A percentile compares a stretch with the other conserved stretches of the same genome.
These are phyloP conservation scores for Sechiopsis laciniata DNA, from an alignment of 306 rosid genomes.

Conservation along the genomic window DNA sequence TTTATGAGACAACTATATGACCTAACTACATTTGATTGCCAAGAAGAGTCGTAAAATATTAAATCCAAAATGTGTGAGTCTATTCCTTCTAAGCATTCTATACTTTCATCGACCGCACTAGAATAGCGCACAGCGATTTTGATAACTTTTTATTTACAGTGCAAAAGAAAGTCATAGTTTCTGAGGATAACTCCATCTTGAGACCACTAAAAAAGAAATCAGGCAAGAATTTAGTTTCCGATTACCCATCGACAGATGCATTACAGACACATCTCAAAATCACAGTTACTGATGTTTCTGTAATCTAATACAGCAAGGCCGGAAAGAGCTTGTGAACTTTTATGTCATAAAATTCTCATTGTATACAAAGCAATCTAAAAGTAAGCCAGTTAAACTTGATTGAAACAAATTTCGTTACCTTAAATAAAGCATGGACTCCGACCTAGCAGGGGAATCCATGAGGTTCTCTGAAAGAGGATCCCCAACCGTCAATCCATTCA, in stretches of 20 bases:
- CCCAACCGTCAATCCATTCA: slow-evolving; percentile 93
- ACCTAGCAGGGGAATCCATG: slow-evolving; percentile 94
- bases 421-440: slow-evolving; percentile 61
- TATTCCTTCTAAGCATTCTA: background rate
- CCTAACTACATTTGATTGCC: background rate
- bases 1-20: background rate
- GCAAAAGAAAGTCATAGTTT: background rate
- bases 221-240: background rate
- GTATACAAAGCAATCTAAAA: background rate
- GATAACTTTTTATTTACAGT: background rate
- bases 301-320: background rate
- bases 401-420: slow-evolving; percentile 39
- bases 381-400: background rate
- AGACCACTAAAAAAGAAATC: background rate
- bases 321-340: background rate
- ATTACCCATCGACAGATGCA: background rate
- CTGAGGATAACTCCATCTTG: background rate
- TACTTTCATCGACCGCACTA: background rate
- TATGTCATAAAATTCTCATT: background rate
- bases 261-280: background rate
- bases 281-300: background rate
- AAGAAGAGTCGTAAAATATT: too few relatives aligned
- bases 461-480: slow-evolving; percentile 86
- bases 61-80: too few relatives aligned
- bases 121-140: background rate